These are phyloP conservation scores for Skeletonema costatum DNA, from an alignment of 108 stramenopile genomes.

Conservation along the genomic window DNA sequence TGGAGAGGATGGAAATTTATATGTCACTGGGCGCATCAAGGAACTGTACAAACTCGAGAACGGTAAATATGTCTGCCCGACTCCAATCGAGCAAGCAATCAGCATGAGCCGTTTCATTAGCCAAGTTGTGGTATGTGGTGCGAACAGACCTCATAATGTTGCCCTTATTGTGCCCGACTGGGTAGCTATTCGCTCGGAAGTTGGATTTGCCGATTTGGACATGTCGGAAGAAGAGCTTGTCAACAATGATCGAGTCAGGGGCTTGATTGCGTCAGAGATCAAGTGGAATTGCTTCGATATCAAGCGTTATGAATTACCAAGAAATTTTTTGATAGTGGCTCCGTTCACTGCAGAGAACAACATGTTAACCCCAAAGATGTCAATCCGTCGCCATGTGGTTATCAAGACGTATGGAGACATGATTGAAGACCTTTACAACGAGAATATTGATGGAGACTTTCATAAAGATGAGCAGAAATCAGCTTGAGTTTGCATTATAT, in stretches of 20 bases:
- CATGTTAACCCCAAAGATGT: slow-evolving; percentile 96
- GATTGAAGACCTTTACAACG: slow-evolving; percentile 72
- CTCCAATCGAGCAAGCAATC: slow-evolving; percentile 92
- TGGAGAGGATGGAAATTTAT: slow-evolving; percentile 65
- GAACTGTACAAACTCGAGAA: slow-evolving; percentile 98
- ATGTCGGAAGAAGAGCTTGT: slow-evolving; percentile 73
- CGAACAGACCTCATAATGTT: slow-evolving; percentile 89
- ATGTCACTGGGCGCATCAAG: slow-evolving; percentile 81
- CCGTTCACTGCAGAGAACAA: slow-evolving; percentile 90
- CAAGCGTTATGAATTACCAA: slow-evolving; percentile 89
- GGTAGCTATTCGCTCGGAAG: slow-evolving; percentile 65
- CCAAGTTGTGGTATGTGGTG: slow-evolving; percentile 91
- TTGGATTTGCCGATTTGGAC: slow-evolving; percentile 42
- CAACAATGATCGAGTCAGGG: slow-evolving; percentile 67
- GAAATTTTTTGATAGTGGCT: slow-evolving; percentile 69
- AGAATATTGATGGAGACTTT: slow-evolving; percentile 19
- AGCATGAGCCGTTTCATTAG: slow-evolving; percentile 83
- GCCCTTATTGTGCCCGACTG: slow-evolving; percentile 92
- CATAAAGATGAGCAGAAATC: slow-evolving; percentile 1
- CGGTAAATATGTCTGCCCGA: slow-evolving; percentile 94
- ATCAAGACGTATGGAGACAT: slow-evolving; percentile 79
- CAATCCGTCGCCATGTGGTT: slow-evolving; percentile 88
- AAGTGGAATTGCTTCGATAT: slow-evolving; percentile 52
- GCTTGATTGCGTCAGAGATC: slow-evolving; percentile 77
- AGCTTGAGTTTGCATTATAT: slow-evolving; percentile 8